Evolutionary conservation across 1,139 yeast species (phyloP), one percentile per base, ranked within the genome.

Genomic region (Kodamaea arcana): DNA sequence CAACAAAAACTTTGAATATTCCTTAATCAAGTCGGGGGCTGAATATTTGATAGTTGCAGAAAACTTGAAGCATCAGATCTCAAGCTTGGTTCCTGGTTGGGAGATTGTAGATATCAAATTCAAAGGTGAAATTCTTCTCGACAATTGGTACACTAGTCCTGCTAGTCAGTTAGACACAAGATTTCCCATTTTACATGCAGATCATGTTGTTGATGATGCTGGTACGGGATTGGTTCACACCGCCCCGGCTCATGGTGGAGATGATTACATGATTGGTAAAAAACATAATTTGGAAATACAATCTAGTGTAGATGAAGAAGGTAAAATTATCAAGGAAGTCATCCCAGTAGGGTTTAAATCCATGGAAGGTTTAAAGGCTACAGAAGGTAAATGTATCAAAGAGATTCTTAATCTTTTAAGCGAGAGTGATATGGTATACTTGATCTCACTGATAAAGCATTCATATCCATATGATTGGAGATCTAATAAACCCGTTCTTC

Each of bases 381-480:
- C 86, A 14, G 56, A 62, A 3, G 67, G 71, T 2, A 86, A 90
- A 13, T 78, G 83, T 2, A 47, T 56, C 23, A 55, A 59, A 48
- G 44, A 50, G 12, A 58, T 63, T 34, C 47, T 66, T 20, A 65
- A 67, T 10, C 46, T 71, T 17, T 60, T 86, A 32, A 40, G 59
- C 1, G 60, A 63, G 0, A 44, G 59, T 8, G 58, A 63, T 2
- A 75, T 83, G 71, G 51, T 83, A 2, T 68, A 69, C 43, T 56
- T 67, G 20, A 46, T 72, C 6, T 68, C 79, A 39, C 62, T 67
- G 23, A 83, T 83, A 52, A 59, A 58, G 7, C 99, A 92, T 58
- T 86, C 94, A 2, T 92, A 90, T 48, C 98, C 98, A 0, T 88
- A 86, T 51, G 98, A 94, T 54, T 92, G 98, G 98, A 75, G 98